Evolutionary conservation across 176 grass and related monocot genomes (phyloP).

Genomic region (Raddia distichophylla): DNA sequence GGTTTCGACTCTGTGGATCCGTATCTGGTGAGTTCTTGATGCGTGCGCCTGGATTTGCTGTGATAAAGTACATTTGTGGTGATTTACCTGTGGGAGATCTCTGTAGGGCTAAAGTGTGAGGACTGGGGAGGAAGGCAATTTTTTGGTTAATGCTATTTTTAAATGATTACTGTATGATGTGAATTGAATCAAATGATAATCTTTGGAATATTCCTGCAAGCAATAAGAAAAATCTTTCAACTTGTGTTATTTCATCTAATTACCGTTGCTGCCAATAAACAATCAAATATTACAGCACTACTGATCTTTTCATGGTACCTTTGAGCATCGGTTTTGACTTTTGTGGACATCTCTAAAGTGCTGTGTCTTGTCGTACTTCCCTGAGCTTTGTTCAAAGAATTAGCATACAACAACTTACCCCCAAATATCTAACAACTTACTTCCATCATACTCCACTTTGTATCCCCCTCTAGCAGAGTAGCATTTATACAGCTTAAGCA

Average conservation of each 20-base stretch:
- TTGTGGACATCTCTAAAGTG: too few species aligned
- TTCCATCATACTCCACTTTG: neutral
- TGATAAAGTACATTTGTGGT: neutral
- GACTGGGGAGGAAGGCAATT: constrained; percentile 1
- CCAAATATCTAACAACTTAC: neutral
- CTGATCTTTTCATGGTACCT: too few species aligned
- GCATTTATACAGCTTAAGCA: neutral
- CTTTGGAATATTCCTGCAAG: too few species aligned
- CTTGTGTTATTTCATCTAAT: too few species aligned
- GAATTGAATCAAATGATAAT: too few species aligned
- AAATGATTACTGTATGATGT: constrained; percentile 2
- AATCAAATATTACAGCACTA: too few species aligned
- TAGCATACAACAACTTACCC: too few species aligned
- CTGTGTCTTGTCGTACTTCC: too few species aligned
- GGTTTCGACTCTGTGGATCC: constrained; percentile 85
- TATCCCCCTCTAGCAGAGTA: neutral
- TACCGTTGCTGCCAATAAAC: too few species aligned
- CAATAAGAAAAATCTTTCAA: too few species aligned
- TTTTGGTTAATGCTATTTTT: constrained; percentile 18
- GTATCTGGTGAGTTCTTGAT: constrained; percentile 63
- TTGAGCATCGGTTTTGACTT: too few species aligned
- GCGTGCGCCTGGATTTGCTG: neutral
- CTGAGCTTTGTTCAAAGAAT: too few species aligned
- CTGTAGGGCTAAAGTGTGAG: neutral
- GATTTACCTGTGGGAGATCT: constrained; percentile 31